phyloP scores from a whole-genome alignment of 306 rosid genomes.

The Acacia crassicarpa region DNA sequence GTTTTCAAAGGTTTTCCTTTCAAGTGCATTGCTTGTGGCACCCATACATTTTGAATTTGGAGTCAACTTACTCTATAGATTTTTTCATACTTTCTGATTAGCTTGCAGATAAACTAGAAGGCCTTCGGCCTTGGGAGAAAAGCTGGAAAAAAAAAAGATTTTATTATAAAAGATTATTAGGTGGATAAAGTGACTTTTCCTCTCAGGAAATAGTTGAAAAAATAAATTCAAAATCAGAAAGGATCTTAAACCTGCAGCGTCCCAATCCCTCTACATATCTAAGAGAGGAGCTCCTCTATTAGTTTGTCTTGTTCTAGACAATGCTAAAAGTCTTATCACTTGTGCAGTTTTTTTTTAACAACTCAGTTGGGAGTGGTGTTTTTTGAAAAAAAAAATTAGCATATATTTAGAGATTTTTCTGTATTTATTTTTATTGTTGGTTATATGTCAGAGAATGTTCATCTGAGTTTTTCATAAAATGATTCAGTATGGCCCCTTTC shows the following conservation, averaged over 20 bases:
- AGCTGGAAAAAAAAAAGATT: too few species aligned
- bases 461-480: not conserved
- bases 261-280: not conserved
- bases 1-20: conserved; percentile 27
- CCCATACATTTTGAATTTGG: conserved; percentile 20
- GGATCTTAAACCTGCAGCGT: not conserved
- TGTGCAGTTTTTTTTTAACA: not conserved
- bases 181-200: not conserved
- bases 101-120: not conserved
- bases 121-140: too few species aligned
- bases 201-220: not conserved
- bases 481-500: not conserved
- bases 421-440: not conserved
- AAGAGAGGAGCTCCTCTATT: not conserved
- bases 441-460: not conserved
- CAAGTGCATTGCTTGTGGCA: conserved; percentile 19
- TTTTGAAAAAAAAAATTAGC: not conserved
- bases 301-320: not conserved
- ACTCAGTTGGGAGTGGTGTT: not conserved
- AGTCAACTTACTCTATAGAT: conserved; percentile 3
- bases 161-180: too few species aligned
- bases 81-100: conserved; percentile 4
- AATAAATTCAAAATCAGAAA: not conserved
- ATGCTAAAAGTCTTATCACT: not conserved
- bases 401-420: not conserved